Base-by-base conservation (phyloP, 495 filamentous ascomycete genomes). In the Xylaria acuta region DNA sequence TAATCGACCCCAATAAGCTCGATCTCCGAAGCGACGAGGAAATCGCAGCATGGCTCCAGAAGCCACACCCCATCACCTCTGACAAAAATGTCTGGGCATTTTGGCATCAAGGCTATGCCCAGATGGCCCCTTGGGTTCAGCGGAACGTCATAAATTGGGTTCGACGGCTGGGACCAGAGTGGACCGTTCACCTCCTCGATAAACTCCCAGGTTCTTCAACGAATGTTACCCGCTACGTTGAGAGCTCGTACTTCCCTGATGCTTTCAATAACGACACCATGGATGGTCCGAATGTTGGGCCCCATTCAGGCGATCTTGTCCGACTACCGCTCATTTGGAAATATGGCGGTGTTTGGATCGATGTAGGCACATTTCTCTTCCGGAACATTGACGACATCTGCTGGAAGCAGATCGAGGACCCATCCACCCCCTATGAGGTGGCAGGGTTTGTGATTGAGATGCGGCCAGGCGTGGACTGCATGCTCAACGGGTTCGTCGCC, bases 41-140 rank as follows among this genome's bases (percentile, higher is more conserved):
- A 64, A 78, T 79, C 34, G 71, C 67, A 20, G 43, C 66, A 51
- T 76, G 72, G 74, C 74, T 79, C 22, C 72, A 72, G 70, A 59
- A 69, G 25, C 73, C 70, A 14, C 76, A 78, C 32, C 76, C 78
- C 18, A 70, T 82, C 47, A 79, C 76, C n/a, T 81, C 76, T 25
- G 82, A 84, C 54, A 84, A 81, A 73, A 85, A 85, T 70, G 72
- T 85, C 43, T 85, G 83, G 83, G 76, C 80, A 5, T 85, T 76
- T 72, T 85, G 83, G 83, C 77, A 84, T 69, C 66, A 75, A 3
- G 83, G 82, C 0, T 76, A 80, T 43, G 36, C 38, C 16, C 38
- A 74, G 12, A 68, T 73, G 71, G 7, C 65, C 7, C 71, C 71
- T 43, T 85, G 82, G 82, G 76, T 78, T 58, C 78, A 78, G 43